Base-by-base conservation (phyloP, 2,329 filamentous ascomycete species). In the Berkeleyomyces rouxiae region DNA sequence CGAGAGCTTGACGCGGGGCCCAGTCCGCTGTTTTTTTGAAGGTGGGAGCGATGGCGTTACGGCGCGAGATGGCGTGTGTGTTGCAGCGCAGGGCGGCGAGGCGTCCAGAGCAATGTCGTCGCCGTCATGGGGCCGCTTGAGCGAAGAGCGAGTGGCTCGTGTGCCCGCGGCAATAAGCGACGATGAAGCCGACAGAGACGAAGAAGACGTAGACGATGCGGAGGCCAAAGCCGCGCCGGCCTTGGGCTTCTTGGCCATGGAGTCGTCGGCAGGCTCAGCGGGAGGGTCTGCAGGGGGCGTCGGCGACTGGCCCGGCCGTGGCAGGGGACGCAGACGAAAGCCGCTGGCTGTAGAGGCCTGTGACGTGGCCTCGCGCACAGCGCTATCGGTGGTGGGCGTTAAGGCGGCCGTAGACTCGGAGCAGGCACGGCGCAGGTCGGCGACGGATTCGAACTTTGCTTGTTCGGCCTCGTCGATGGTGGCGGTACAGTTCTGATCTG, bases 1-100 rank as follows among this genome's bases (percentile, higher is more conserved):
- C 84, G 85, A 87, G 72, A 79, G 81, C 74, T 87, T 87, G 70
- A 86, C 79, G 67, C 84, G 82, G 65, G 82, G 77, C 46, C 82
- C 83, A 61, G 78, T 79, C 70, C 82, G 80, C 59, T 77, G 75
- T 72, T 80, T 84, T 76, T 84, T 85, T 65, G 76, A 77, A 47
- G 79, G 80, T 62, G 78, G 74, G 51, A 78, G 74, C 62, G 73
- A 76, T 5, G 83, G 84, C 40, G 84, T 86, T 62, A 76, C 80
- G 63, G 82, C 81, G 67, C 83, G 80, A 40, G 83, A 85, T 67
- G 74, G 77, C 57, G 76, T 73, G 69, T 76, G 65, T 70, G 77
- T 71, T 72, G 77, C 70, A 68, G 76, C 74, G 13, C 76, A 71
- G 13, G 77, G 77, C 2, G 82, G 81, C 57, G 82, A 84, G 64